Conservation (phyloP, 176 grass and related monocot genomes). For the Oryza coarctata region DNA sequence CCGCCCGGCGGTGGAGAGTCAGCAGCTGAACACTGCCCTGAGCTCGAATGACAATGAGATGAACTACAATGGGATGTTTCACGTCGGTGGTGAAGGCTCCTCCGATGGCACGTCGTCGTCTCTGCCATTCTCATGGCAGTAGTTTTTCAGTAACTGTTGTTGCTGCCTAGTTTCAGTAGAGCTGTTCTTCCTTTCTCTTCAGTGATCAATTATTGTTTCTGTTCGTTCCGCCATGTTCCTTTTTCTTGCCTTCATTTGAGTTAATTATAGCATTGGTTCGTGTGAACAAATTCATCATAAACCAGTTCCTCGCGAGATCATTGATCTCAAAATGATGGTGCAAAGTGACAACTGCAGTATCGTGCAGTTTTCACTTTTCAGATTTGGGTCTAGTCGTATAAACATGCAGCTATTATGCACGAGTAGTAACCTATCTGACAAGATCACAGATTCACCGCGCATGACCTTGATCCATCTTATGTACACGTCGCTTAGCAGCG, state of each 20-base stretch:
- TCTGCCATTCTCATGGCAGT: constrained; percentile 65
- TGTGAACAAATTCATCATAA: constrained; percentile 48
- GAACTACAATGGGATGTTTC: constrained; percentile 55
- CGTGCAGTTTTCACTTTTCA: neutral
- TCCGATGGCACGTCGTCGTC: constrained; percentile 45
- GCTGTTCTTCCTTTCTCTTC: neutral
- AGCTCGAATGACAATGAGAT: constrained; percentile 37
- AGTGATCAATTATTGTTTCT: constrained; percentile 19
- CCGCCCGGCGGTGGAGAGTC: constrained; percentile 33
- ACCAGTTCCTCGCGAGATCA: constrained; percentile 12
- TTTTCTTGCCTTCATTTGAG: constrained; percentile 8
- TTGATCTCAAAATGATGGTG: neutral
- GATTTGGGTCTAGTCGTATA: neutral
- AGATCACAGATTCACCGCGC: too few relatives aligned
- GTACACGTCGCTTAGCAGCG: neutral
- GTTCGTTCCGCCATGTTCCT: constrained; percentile 21
- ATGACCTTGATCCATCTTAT: neutral
- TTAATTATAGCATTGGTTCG: constrained; percentile 8
- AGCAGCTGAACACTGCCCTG: constrained; percentile 41
- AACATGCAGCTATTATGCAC: too few relatives aligned
- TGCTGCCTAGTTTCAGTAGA: constrained; percentile 8
- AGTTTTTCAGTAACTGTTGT: constrained; percentile 19
- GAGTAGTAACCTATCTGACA: too few relatives aligned
- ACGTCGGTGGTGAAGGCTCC: constrained; percentile 50
- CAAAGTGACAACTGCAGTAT: neutral